Percentiles rank a stretch among this genome's conserved stretches.
phyloP scores from a whole-genome alignment of 2,329 filamentous ascomycete species.

The Microdochium trichocladiopsis region DNA sequence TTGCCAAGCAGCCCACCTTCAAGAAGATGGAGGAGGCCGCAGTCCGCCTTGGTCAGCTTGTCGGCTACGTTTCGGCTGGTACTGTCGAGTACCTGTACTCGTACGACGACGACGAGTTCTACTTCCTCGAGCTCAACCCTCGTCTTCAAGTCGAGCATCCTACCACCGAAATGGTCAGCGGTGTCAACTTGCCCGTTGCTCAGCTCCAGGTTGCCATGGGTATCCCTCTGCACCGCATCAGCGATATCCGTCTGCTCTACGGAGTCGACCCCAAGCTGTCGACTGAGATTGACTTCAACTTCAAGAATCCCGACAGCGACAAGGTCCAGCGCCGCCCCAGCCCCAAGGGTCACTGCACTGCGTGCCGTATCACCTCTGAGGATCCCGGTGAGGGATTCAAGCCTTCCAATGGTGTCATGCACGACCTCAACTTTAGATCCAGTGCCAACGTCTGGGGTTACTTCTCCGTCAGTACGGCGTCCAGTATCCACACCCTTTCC shows the following conservation, averaged over 20 bases:
- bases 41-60: conserved; percentile 84
- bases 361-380: conserved; percentile 98
- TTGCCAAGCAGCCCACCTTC: conserved; percentile 85
- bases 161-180: conserved; percentile 98
- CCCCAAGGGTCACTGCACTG: conserved; percentile 94
- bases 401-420: conserved; percentile 97
- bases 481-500: conserved; percentile 98
- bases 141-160: conserved; percentile 99
- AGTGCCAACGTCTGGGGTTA: conserved; percentile 99
- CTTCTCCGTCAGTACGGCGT: conserved; percentile 94
- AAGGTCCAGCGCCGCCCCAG: conserved; percentile 82
- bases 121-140: conserved; percentile 97
- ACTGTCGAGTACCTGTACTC: conserved; percentile 99
- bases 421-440: conserved; percentile 97
- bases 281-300: conserved; percentile 93
- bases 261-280: conserved; percentile 85
- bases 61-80: conserved; percentile 97
- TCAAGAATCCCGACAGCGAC: conserved; percentile 76
- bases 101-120: conserved; percentile 96
- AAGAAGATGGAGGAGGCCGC: conserved; percentile 94
- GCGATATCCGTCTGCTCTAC: conserved; percentile 93
- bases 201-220: conserved; percentile 99
- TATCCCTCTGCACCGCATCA: conserved; percentile 88
- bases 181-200: conserved; percentile 92
- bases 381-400: conserved; percentile 99